Conservation (phyloP, 2,329 filamentous ascomycete species). For the Fusarium sarcochroum region DNA sequence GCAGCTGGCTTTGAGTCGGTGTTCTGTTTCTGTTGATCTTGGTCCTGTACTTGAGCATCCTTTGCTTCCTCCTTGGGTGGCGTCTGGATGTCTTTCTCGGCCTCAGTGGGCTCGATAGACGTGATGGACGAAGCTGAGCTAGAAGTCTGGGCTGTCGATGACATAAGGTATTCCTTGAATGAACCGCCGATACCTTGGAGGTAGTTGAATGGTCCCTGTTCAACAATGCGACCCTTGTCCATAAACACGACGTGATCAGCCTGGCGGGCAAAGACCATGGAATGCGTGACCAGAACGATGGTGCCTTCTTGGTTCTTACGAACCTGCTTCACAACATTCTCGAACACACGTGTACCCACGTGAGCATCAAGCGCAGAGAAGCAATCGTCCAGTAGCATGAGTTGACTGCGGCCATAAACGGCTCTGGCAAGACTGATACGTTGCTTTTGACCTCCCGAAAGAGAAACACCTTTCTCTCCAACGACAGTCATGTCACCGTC, state of each 20-base stretch:
- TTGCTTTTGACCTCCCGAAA: slow-evolving; percentile 31
- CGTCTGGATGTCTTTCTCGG: accelerated
- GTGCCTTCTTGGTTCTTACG: slow-evolving; percentile 9
- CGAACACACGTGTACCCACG: slow-evolving; percentile 26
- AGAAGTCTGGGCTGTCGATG: not conserved
- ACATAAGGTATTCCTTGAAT: slow-evolving; percentile 9
- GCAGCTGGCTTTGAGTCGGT: not conserved
- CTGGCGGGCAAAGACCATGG: slow-evolving; percentile 25
- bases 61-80: accelerated
- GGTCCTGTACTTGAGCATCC: not conserved
- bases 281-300: slow-evolving; percentile 18
- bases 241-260: slow-evolving; percentile 29
- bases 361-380: slow-evolving; percentile 31
- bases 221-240: slow-evolving; percentile 11
- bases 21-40: not conserved
- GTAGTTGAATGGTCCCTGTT: slow-evolving; percentile 23
- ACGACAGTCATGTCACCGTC: slow-evolving; percentile 35
- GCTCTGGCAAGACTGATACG: slow-evolving; percentile 33
- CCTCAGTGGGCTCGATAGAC: not conserved
- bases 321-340: slow-evolving; percentile 25
- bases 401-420: slow-evolving; percentile 20
- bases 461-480: slow-evolving; percentile 29
- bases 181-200: not conserved
- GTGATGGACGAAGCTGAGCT: not conserved
- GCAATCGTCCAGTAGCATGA: slow-evolving; percentile 30